Conservation (phyloP, 2,329 filamentous ascomycete species). For the Leptographium galeiforme region DNA sequence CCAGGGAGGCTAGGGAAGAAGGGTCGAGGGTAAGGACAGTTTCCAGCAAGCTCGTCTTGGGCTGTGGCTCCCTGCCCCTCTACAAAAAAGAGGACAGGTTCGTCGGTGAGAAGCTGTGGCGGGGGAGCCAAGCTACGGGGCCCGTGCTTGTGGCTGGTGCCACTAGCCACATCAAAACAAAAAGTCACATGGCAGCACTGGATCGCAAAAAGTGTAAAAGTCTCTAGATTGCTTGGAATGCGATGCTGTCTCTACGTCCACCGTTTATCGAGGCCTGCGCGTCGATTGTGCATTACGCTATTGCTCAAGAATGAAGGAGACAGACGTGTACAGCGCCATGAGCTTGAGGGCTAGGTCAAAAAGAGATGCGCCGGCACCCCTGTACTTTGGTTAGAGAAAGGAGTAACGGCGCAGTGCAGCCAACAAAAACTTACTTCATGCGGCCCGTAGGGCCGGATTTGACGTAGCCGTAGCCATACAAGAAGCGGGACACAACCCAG, state of each 20-base stretch:
- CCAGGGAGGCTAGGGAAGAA: neutral
- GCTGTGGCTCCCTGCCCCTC: slow-evolving; percentile 8
- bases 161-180: neutral
- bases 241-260: neutral
- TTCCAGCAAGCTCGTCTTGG: slow-evolving; percentile 2
- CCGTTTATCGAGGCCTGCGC: neutral
- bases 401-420: slow-evolving; percentile 2
- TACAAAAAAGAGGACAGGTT: slow-evolving; percentile 7
- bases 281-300: neutral
- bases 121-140: neutral
- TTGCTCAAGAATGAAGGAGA: slow-evolving; percentile 17
- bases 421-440: slow-evolving; percentile 16
- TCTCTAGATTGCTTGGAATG: too few relatives aligned
- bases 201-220: neutral
- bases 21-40: slow-evolving; percentile 4
- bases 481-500: slow-evolving; percentile 38
- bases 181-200: neutral
- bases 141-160: neutral
- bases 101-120: neutral
- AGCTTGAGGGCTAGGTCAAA: slow-evolving; percentile 25
- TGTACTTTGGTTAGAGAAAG: slow-evolving; percentile 15
- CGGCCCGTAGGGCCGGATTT: slow-evolving; percentile 31
- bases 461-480: slow-evolving; percentile 45
- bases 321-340: slow-evolving; percentile 29
- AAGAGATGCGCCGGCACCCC: slow-evolving; percentile 21